Evolutionary conservation across 352 stramenopile species (phyloP), one percentile per base, ranked within the genome.

Genomic region (Globisporangium nodosum): DNA sequence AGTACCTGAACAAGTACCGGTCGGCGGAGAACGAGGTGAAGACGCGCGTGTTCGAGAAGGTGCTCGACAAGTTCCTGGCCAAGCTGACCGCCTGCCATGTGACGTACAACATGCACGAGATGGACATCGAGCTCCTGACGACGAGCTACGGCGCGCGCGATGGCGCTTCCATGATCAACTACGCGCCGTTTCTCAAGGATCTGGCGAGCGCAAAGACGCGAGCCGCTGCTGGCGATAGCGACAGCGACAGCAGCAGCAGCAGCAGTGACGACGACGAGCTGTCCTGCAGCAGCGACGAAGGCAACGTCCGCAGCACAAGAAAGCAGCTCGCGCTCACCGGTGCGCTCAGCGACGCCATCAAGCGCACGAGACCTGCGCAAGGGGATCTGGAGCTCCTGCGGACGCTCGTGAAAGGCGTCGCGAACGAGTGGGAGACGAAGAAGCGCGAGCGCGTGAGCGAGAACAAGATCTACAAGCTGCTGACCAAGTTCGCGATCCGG

Each of bases 1-100:
- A 87, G 60, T 92, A 92, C 56, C 83, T 90, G 31, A 64, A 65
- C 45, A 92, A 90, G 55, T 89, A 92, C 59, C 71, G 68, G 12
- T 37, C 67, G 16, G 70, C 69, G 5, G 49, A 69, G 49, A 61
- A 45, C 12, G 76, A 85, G 2, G 74, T 91, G 21, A 87, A 82
- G 68, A 55, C 70, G 43, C 70, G 71, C 11, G 76, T 86, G 27
- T 92, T 92, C 50, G 73, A 85, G 35, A 88, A 88, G 30, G 71
- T 90, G 42, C 61, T 92, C 2, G 75, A 92, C 56, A 92, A 92
- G 51, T 92, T 92, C 40, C 59, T 92, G 21, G 65, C 71, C 43
- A 73, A 72, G 21, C 57, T 90, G 15, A 69, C 87, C 0, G 72
- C 78, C n/a, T 61, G 74, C 45, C 68, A 66, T 9, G 61, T 88